Conservation (phyloP, 768 basidiomycete genomes). For the Suillus cothurnatus region DNA sequence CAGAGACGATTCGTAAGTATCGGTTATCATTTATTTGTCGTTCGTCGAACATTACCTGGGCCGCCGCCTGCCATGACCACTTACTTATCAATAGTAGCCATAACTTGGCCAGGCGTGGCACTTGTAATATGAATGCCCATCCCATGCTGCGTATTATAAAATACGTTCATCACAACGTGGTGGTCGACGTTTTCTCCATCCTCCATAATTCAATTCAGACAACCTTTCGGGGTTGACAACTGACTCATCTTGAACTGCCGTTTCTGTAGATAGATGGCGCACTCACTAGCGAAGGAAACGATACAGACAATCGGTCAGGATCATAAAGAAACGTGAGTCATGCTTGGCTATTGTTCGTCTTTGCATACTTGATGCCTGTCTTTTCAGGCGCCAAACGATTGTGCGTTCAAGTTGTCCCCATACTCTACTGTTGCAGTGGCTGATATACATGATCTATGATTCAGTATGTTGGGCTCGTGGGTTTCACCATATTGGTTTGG, state of each 20-base stretch:
- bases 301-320: background rate
- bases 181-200: too few species aligned
- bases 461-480: constrained; percentile 52
- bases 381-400: background rate
- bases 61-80: too few species aligned
- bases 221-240: too few species aligned
- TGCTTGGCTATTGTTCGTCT: background rate
- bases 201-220: too few species aligned
- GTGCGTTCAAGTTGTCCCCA: background rate
- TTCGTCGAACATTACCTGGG: too few species aligned
- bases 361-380: background rate
- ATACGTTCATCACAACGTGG: too few species aligned
- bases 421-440: background rate
- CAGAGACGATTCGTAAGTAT: too few species aligned
- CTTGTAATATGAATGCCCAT: too few species aligned
- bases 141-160: too few species aligned
- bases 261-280: background rate
- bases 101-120: too few species aligned
- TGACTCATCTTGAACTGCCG: background rate
- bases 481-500: constrained; percentile 50
- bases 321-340: background rate
- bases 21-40: too few species aligned
- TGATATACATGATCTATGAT: background rate
- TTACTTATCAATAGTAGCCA: too few species aligned
- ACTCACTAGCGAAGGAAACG: background rate